These are phyloP conservation scores for Gossypium laxum DNA, from an alignment of 441 rosid genomes.

Conservation along the genomic window DNA sequence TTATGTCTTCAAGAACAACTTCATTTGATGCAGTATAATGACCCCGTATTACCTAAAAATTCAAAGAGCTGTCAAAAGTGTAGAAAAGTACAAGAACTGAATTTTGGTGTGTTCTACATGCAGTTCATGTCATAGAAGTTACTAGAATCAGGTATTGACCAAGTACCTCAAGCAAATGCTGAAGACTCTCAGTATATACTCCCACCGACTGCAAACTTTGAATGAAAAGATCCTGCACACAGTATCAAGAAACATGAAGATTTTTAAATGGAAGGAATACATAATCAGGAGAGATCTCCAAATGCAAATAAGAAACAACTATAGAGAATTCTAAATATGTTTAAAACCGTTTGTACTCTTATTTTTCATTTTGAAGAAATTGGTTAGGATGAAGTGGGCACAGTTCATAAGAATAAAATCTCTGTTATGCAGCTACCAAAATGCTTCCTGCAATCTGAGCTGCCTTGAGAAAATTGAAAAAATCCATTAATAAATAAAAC, in stretches of 20 bases:
- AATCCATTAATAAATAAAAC: slow-evolving; percentile 10
- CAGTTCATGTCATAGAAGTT: not conserved
- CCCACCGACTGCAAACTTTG: slow-evolving; percentile 81
- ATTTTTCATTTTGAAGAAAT: not conserved
- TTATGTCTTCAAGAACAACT: slow-evolving; percentile 64
- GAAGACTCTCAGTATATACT: slow-evolving; percentile 64
- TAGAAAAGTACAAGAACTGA: slow-evolving; percentile 2
- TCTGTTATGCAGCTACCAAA: not conserved
- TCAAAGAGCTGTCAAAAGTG: slow-evolving; percentile 16
- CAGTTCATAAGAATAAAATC: not conserved
- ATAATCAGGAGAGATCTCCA: not conserved
- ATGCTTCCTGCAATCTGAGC: not conserved
- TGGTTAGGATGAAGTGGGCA: not conserved
- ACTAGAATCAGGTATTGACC: slow-evolving; percentile 6
- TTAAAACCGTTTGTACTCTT: not conserved
- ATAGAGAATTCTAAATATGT: not conserved
- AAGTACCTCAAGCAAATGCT: slow-evolving; percentile 79
- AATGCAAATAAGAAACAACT: not conserved
- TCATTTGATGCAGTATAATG: slow-evolving; percentile 59
- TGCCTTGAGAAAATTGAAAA: not conserved
- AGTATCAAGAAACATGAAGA: slow-evolving; percentile 14
- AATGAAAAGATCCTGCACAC: slow-evolving; percentile 78
- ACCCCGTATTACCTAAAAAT: slow-evolving; percentile 57
- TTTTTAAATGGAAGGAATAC: slow-evolving; percentile 4
- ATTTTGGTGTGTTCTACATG: not conserved